A percentile compares a stretch with the other conserved stretches of the same genome.
phyloP scores from a whole-genome alignment of 345 rosid genomes.

The Trapa bicornis region DNA sequence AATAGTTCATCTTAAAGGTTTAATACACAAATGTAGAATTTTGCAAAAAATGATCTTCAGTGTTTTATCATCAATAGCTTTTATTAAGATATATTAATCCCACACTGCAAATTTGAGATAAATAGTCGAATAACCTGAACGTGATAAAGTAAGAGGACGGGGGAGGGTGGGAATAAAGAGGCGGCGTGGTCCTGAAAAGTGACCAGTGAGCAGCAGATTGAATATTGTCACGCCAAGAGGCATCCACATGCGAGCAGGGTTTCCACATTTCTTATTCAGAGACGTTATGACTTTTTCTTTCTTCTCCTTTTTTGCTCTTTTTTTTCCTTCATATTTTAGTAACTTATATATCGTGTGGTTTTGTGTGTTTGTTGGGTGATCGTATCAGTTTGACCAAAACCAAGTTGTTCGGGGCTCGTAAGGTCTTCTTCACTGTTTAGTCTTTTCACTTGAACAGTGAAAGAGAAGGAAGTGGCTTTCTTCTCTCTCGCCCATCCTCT shows the following conservation, averaged over 20 bases:
- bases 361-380: slow-evolving; percentile 14
- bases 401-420: slow-evolving; percentile 9
- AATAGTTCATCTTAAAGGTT: no score
- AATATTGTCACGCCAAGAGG: slow-evolving; percentile 37
- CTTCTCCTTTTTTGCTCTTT: background rate
- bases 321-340: background rate
- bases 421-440: background rate
- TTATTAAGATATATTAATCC: no score
- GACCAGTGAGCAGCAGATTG: slow-evolving; percentile 15
- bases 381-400: slow-evolving; percentile 14
- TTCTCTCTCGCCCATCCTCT: no score
- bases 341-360: background rate
- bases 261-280: background rate
- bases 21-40: no score
- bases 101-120: no score
- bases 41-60: no score
- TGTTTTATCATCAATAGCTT: no score
- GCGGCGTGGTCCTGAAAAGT: slow-evolving; percentile 38
- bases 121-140: background rate
- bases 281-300: background rate
- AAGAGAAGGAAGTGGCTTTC: no score
- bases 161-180: slow-evolving; percentile 3
- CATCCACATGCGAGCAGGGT: slow-evolving; percentile 29
- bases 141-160: background rate
- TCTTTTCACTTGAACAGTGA: background rate